Percentiles rank a stretch among this genome's conserved stretches.
Evolutionary conservation across 2,329 filamentous ascomycete genomes (phyloP).

Genomic region (Apiospora rasikravindrae): DNA sequence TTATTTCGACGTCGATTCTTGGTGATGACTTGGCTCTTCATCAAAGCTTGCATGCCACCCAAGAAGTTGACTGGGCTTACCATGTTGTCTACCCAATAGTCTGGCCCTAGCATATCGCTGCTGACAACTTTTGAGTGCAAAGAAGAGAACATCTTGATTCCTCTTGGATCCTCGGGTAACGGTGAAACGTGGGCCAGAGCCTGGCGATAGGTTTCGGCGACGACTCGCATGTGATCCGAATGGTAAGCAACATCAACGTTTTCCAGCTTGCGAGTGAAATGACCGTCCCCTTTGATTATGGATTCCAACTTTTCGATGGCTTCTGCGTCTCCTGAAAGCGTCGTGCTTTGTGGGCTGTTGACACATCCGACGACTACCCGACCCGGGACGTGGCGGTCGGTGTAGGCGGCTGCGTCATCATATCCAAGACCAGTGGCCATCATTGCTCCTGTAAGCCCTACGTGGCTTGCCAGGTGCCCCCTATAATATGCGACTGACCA

Average conservation of each 20-base stretch:
- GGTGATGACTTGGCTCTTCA: slow-evolving; percentile 16
- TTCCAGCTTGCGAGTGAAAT: slow-evolving; percentile 27
- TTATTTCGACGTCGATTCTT: slow-evolving; percentile 21
- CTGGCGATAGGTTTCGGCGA: slow-evolving; percentile 32
- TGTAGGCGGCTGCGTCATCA: slow-evolving; percentile 23
- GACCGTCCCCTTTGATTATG: slow-evolving; percentile 23
- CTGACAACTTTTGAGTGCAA: background rate
- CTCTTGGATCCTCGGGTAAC: background rate
- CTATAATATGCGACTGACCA: slow-evolving; percentile 32
- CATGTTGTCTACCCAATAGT: slow-evolving; percentile 35
- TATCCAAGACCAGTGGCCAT: slow-evolving; percentile 28
- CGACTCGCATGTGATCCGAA: slow-evolving; percentile 39
- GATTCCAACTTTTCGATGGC: slow-evolving; percentile 27
- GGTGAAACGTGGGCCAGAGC: slow-evolving; percentile 24
- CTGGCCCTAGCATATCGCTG: slow-evolving; percentile 25
- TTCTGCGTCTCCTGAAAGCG: slow-evolving; percentile 29
- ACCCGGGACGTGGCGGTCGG: slow-evolving; percentile 18
- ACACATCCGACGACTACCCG: slow-evolving; percentile 29
- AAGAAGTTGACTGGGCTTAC: slow-evolving; percentile 31
- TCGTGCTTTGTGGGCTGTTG: slow-evolving; percentile 32
- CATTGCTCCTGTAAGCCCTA: slow-evolving; percentile 31
- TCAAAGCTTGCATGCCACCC: slow-evolving; percentile 27
- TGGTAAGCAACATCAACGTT: slow-evolving; percentile 33
- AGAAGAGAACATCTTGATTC: slow-evolving; percentile 26
- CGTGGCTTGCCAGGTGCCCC: background rate